Evolutionary conservation across 164 flowering plant genomes (phyloP).

Genomic region (Liquidambar formosana): DNA sequence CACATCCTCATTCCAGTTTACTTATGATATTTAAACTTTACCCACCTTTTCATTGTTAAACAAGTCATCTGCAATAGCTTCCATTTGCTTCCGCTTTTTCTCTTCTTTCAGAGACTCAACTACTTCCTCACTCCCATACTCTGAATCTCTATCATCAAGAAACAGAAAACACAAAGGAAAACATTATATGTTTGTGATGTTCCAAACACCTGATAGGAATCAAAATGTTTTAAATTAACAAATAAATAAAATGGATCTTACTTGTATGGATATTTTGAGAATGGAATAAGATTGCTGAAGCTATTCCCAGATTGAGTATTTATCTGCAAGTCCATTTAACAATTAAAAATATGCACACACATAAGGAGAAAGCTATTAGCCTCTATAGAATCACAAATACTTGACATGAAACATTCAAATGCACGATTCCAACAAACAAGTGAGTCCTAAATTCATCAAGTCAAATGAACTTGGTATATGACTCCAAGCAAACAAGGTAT

Average conservation of each 20-base stretch:
- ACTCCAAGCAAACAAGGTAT: no score
- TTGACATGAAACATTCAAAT: not conserved
- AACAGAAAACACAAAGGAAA: slow-evolving; percentile 1
- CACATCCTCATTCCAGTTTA: not conserved
- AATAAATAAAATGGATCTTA: no score
- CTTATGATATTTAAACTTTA: not conserved
- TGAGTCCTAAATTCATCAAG: not conserved
- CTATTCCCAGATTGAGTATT: slow-evolving; percentile 65
- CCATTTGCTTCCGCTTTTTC: slow-evolving; percentile 78
- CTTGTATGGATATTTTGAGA: slow-evolving; percentile 73
- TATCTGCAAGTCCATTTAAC: slow-evolving; percentile 27
- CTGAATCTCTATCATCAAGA: slow-evolving; percentile 50
- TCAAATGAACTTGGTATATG: not conserved
- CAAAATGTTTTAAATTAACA: not conserved
- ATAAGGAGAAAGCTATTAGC: not conserved
- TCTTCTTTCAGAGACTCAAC: slow-evolving; percentile 66
- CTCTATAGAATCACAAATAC: not conserved
- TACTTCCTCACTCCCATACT: slow-evolving; percentile 50
- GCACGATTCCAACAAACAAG: not conserved
- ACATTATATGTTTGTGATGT: not conserved
- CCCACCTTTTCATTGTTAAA: slow-evolving; percentile 72
- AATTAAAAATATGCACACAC: not conserved
- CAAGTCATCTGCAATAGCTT: slow-evolving; percentile 83
- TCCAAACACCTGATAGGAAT: not conserved
- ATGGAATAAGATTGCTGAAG: slow-evolving; percentile 76